Percentiles rank a stretch among this genome's conserved stretches.
Evolutionary conservation across 129 eudicot genomes (phyloP).

Genomic region (Centella asiatica): DNA sequence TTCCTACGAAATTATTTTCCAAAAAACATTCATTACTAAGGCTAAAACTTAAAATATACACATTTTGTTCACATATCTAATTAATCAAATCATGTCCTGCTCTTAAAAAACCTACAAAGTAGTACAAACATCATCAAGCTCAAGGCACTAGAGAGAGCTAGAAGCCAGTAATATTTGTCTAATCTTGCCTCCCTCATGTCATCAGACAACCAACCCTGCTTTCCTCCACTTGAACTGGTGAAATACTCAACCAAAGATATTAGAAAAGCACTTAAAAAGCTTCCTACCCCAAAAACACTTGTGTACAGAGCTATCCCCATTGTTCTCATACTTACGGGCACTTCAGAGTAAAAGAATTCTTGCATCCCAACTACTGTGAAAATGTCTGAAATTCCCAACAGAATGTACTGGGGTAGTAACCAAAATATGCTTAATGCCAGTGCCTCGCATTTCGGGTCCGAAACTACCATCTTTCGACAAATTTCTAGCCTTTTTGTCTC

Average conservation of each 20-base stretch:
- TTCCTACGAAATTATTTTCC: too few species aligned
- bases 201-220: conserved; percentile 74
- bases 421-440: conserved; percentile 55
- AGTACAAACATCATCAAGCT: conserved; percentile 53
- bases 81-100: conserved; percentile 17
- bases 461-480: neutral
- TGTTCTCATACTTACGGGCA: conserved; percentile 74
- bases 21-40: too few species aligned
- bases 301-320: conserved; percentile 92
- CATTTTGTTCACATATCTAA: neutral
- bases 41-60: too few species aligned
- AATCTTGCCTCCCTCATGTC: conserved; percentile 80
- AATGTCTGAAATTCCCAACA: conserved; percentile 80
- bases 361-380: conserved; percentile 98
- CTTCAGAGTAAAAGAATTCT: conserved; percentile 84
- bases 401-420: conserved; percentile 75
- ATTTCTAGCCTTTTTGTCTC: conserved; percentile 51
- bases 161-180: conserved; percentile 86
- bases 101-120: conserved; percentile 42
- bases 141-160: conserved; percentile 56
- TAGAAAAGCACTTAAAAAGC: conserved; percentile 65
- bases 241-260: conserved; percentile 61
- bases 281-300: conserved; percentile 91
- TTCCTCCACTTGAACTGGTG: conserved; percentile 28
- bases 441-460: conserved; percentile 7